Evolutionary conservation across 805 yeast genomes (phyloP).

Genomic region (Nakazawaea wyomingensis): DNA sequence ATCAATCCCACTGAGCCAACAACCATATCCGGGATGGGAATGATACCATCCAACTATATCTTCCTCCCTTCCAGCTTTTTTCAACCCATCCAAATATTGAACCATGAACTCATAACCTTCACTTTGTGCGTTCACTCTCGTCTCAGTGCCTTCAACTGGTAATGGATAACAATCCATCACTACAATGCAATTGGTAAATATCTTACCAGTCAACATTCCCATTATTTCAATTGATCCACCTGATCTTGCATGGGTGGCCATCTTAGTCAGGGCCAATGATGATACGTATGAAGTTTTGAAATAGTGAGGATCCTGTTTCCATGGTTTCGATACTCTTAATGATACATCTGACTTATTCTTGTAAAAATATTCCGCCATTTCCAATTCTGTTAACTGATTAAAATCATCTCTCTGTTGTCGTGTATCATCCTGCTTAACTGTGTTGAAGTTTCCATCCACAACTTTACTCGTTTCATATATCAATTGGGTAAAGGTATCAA

Average conservation of each 20-base stretch:
- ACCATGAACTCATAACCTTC: slow-evolving; percentile 97
- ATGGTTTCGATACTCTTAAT: slow-evolving; percentile 33
- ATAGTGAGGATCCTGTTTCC: slow-evolving; percentile 54
- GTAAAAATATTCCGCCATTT: slow-evolving; percentile 1
- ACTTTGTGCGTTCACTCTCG: slow-evolving; percentile 88
- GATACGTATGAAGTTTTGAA: slow-evolving; percentile 63
- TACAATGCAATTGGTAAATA: slow-evolving; percentile 48
- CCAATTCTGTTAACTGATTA: slow-evolving; percentile 3
- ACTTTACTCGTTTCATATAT: not conserved
- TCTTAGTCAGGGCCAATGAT: slow-evolving; percentile 65
- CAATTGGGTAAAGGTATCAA: not conserved
- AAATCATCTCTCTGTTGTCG: slow-evolving; percentile 6
- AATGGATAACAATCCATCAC: slow-evolving; percentile 80
- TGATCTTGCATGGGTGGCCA: slow-evolving; percentile 71
- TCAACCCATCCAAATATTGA: slow-evolving; percentile 55
- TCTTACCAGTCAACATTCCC: slow-evolving; percentile 90
- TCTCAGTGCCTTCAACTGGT: slow-evolving; percentile 95
- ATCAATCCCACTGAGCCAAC: slow-evolving; percentile 93
- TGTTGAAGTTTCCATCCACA: not conserved
- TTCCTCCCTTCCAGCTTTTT: slow-evolving; percentile 36
- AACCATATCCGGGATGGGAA: slow-evolving; percentile 96
- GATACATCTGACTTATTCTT: not conserved
- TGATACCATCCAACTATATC: slow-evolving; percentile 96
- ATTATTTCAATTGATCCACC: slow-evolving; percentile 90
- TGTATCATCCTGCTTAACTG: not conserved